These are phyloP conservation scores for Plasmodium fragile DNA, from an alignment of 169 alveolate genomes.

Conservation along the genomic window DNA sequence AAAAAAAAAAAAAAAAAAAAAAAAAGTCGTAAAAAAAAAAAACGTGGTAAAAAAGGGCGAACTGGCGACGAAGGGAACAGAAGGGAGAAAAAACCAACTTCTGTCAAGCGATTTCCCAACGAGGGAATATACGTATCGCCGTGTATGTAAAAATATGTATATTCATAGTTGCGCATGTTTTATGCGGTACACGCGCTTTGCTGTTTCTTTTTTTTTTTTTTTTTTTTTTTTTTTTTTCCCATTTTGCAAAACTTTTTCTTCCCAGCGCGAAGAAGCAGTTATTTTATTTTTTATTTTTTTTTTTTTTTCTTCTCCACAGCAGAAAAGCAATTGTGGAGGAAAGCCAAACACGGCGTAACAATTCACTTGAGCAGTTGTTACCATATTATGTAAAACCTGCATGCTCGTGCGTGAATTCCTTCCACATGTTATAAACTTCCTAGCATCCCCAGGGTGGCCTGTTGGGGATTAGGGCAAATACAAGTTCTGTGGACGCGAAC, in stretches of 20 bases:
- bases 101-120: not conserved
- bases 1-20: no score
- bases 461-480: not conserved
- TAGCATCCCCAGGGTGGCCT: not conserved
- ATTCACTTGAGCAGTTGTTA: not conserved
- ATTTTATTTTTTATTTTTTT: not conserved
- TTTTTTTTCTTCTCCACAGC: not conserved
- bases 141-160: not conserved
- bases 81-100: not conserved
- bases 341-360: not conserved
- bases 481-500: not conserved
- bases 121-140: not conserved
- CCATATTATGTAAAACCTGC: not conserved
- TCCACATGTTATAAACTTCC: not conserved
- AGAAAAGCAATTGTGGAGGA: not conserved
- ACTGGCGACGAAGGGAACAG: not conserved
- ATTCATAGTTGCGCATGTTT: not conserved
- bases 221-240: not conserved
- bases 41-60: not conserved
- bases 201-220: not conserved
- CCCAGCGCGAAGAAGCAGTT: not conserved
- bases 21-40: constrained; percentile 2
- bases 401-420: not conserved
- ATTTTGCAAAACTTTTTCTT: not conserved
- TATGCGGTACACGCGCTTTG: not conserved